These are phyloP conservation scores for Eragrostis curvula DNA, from an alignment of 176 grass and related monocot genomes.

Conservation along the genomic window DNA sequence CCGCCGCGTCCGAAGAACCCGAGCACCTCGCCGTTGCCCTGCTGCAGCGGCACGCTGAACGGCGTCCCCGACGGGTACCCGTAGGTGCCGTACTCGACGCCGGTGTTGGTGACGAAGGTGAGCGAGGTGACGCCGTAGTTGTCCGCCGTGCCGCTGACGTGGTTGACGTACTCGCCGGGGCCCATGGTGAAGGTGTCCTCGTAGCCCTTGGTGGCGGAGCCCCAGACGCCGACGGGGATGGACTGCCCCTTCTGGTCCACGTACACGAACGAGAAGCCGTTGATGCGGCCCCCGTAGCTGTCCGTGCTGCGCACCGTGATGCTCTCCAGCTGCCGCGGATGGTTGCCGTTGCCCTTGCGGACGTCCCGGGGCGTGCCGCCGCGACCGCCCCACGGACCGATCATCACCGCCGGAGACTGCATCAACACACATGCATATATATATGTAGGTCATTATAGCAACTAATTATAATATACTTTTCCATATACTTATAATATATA, in stretches of 20 bases:
- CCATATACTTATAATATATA: too few relatives aligned
- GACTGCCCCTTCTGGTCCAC: slow-evolving; percentile 6
- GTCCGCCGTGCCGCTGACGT: background rate
- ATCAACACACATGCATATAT: background rate
- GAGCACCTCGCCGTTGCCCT: slow-evolving; percentile 9
- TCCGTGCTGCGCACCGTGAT: background rate
- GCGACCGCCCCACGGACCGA: background rate
- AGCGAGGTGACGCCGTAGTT: background rate
- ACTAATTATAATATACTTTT: too few relatives aligned
- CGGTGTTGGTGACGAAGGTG: background rate
- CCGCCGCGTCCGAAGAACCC: background rate
- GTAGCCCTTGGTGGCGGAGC: background rate
- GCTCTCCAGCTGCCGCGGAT: background rate
- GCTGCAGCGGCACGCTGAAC: slow-evolving; percentile 3
- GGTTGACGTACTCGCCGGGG: background rate
- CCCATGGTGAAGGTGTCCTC: background rate
- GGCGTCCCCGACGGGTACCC: background rate
- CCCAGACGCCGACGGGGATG: background rate
- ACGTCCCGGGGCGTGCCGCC: background rate
- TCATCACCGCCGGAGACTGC: background rate
- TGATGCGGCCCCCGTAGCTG: slow-evolving; percentile 1
- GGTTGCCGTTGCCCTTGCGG: slow-evolving; percentile 1
- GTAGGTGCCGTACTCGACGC: background rate
- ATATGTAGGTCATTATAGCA: too few relatives aligned
- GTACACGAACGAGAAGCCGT: background rate